Conservation (phyloP, 192 early-diverging fungal species). For the Rhizoclosmatium sp. region DNA sequence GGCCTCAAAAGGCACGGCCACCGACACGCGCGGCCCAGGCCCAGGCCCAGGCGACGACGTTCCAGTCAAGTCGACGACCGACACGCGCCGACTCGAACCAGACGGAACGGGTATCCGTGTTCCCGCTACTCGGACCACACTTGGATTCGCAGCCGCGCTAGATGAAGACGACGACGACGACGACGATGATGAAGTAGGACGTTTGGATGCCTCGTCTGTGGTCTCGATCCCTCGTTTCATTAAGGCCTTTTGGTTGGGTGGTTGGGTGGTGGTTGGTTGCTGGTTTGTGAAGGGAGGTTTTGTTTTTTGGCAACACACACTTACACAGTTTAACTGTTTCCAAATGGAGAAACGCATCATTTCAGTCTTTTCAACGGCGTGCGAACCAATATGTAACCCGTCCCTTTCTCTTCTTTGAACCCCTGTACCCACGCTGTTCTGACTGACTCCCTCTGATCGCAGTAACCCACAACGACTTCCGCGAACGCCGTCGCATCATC, state of each 20-base stretch:
- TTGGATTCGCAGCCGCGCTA: background rate
- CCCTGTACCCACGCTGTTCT: too few species aligned
- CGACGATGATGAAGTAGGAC: background rate
- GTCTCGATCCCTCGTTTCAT: background rate
- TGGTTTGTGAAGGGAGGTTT: too few species aligned
- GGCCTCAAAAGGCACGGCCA: background rate
- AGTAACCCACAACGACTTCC: slow-evolving; percentile 67
- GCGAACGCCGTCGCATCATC: slow-evolving; percentile 71
- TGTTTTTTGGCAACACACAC: too few species aligned
- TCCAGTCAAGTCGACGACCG: background rate
- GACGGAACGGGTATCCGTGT: too few species aligned
- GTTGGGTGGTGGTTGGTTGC: too few species aligned
- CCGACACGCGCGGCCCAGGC: background rate
- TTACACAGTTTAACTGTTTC: too few species aligned
- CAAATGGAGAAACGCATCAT: slow-evolving; percentile 26
- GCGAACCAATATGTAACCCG: background rate
- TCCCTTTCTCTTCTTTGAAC: too few species aligned
- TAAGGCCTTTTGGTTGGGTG: background rate
- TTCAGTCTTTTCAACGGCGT: slow-evolving; percentile 14
- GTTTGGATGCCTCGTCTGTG: background rate
- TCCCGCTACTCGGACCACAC: background rate
- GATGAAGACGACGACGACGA: background rate
- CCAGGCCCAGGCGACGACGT: background rate
- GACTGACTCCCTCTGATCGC: background rate
- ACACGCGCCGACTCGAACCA: background rate